Conservation (phyloP, 2,329 filamentous ascomycete species). For the Fusarium phyllophilum region DNA sequence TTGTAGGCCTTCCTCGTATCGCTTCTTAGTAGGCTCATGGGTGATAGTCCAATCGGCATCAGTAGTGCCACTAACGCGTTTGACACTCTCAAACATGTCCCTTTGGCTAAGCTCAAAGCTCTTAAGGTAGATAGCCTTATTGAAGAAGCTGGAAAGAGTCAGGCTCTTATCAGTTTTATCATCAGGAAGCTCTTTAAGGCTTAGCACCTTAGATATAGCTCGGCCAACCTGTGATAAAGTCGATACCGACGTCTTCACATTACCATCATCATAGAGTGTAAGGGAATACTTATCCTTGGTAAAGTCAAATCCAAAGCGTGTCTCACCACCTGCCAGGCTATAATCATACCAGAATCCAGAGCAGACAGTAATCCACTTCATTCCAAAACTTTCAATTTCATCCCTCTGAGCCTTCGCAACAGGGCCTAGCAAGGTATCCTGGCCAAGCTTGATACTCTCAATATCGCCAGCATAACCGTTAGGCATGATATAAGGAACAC, state of each 20-base stretch:
- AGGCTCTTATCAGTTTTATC: slow-evolving; percentile 44
- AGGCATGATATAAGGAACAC: slow-evolving; percentile 63
- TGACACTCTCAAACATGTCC: slow-evolving; percentile 69
- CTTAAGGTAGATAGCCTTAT: slow-evolving; percentile 59
- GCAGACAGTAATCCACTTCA: slow-evolving; percentile 60
- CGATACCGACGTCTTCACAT: slow-evolving; percentile 49
- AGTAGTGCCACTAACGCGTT: slow-evolving; percentile 66
- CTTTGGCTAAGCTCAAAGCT: slow-evolving; percentile 68
- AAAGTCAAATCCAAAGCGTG: slow-evolving; percentile 61
- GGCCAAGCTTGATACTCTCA: slow-evolving; percentile 43
- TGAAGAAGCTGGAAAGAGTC: slow-evolving; percentile 53
- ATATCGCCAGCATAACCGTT: slow-evolving; percentile 55
- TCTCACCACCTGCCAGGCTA: slow-evolving; percentile 52
- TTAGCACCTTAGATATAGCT: slow-evolving; percentile 61
- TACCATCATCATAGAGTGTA: slow-evolving; percentile 60
- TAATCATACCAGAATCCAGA: slow-evolving; percentile 66
- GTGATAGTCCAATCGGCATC: slow-evolving; percentile 69
- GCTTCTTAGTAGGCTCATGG: slow-evolving; percentile 57
- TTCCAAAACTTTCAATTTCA: slow-evolving; percentile 54
- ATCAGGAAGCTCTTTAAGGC: slow-evolving; percentile 56
- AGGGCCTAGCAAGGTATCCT: slow-evolving; percentile 42
- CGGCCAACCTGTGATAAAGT: slow-evolving; percentile 66
- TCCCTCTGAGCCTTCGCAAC: slow-evolving; percentile 40
- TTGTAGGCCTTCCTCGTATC: slow-evolving; percentile 58
- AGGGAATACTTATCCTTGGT: slow-evolving; percentile 47